Evolutionary conservation across 2,329 filamentous ascomycete species (phyloP), one percentile per base, ranked within the genome.

Genomic region (Colletotrichum magnum): DNA sequence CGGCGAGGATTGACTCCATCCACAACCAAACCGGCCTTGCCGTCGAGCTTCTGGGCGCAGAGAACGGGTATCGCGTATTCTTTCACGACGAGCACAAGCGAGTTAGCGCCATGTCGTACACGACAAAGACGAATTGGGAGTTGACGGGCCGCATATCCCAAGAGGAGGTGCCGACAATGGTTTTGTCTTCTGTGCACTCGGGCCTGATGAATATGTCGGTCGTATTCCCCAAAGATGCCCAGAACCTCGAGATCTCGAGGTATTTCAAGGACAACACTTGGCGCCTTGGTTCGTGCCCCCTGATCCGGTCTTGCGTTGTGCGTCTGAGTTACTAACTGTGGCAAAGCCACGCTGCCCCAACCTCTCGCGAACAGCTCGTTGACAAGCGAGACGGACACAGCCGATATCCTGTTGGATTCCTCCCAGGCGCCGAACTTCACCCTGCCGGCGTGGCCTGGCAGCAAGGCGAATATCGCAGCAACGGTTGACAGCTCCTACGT

Each of bases 1-100:
- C 69, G 3, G 72, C 74, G 6, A 32, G n/a, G 6, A 72, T 74
- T 6, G 69, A 75, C 5, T 72, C 74, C 26, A 70, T 79, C 6
- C 73, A 79, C 32, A 57, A 70, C 45, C 72, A 74, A 51, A 78
- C 79, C 0, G 78, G 77, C 4, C 64, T 83, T 13, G 71, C 77
- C 6, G 75, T 72, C 2, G 70, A 80, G 4, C 69, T 80, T n/a
- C 75, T 82, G 7, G 77, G 78, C 15, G 65, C 68, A 1, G 71
- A 71, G 6, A 68, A 73, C 2, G 80, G 80, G 26, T 82, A 82
- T 52, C 79, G 80, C 12, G 72, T 82, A 13, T 82, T 78, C 71
- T 82, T 77, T 64, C 80, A 82, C 70, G 80, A 80, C 67, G 59
- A 74, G 28, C 63, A 77, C 32, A 75, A 73, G 18, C 71, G 69